These are phyloP conservation scores for Kwoniella pini DNA, from an alignment of 768 basidiomycete genomes.

Conservation along the genomic window DNA sequence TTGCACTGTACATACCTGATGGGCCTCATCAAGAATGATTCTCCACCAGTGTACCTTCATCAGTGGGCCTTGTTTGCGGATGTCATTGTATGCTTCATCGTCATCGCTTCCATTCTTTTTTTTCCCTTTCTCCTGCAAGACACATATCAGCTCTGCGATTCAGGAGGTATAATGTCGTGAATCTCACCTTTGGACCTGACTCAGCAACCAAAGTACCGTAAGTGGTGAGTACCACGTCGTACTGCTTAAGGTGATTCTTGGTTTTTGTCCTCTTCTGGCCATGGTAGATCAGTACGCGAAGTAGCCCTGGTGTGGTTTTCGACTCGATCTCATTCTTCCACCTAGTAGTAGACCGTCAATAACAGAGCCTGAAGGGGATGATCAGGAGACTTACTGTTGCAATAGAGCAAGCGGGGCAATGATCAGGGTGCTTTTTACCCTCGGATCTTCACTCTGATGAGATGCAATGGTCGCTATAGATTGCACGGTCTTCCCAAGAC, in stretches of 20 bases:
- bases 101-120: slow-evolving; percentile 53
- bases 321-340: slow-evolving; percentile 69
- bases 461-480: slow-evolving; percentile 68
- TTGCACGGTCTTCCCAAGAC: slow-evolving; percentile 37
- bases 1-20: slow-evolving; percentile 52
- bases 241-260: slow-evolving; percentile 60
- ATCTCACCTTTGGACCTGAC: slow-evolving; percentile 43
- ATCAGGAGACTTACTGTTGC: slow-evolving; percentile 60
- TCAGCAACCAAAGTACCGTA: slow-evolving; percentile 70
- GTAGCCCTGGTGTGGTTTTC: slow-evolving; percentile 59
- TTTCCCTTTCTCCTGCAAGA: slow-evolving; percentile 58
- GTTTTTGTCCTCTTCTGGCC: slow-evolving; percentile 61
- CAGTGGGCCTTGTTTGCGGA: slow-evolving; percentile 62
- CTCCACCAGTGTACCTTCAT: slow-evolving; percentile 68
- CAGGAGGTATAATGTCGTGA: slow-evolving; percentile 5
- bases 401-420: slow-evolving; percentile 68
- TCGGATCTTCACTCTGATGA: slow-evolving; percentile 61
- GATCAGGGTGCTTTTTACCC: slow-evolving; percentile 67
- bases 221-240: slow-evolving; percentile 71
- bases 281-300: slow-evolving; percentile 67
- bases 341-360: too few species aligned
- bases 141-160: slow-evolving; percentile 15
- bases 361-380: too few species aligned
- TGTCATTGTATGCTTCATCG: slow-evolving; percentile 24
- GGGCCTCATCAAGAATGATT: slow-evolving; percentile 69